Base-by-base conservation (phyloP, 2,329 filamentous ascomycete species). In the Escovopsis sp. region DNA sequence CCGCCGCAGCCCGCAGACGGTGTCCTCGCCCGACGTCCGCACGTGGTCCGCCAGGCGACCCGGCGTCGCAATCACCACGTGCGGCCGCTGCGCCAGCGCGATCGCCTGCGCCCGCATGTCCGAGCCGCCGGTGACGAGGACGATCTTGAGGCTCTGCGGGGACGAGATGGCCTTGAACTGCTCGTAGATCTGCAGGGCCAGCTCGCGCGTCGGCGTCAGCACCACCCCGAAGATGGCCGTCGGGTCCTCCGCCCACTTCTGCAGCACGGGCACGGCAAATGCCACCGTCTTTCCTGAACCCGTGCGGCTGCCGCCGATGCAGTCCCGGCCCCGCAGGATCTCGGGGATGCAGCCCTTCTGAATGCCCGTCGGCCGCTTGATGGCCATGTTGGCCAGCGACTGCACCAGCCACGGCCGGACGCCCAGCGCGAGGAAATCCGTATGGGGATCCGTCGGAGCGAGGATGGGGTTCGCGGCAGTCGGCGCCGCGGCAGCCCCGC, bases 231-330 rank as follows among this genome's bases (percentile, higher is more conserved):
- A 98, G 47, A 96, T 88, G 30, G 85, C 90, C 39, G 79, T 79
- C 1, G 90, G 90, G 60, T 98, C 87, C 51, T 86, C 72, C 2
- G 88, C 76, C 86, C 87, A 96, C 56, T 79, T 80, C 54, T 96
- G 88, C 43, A 98, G 63, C 40, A 98, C 93, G 1, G 90, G 90
- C 9, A 87, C 85, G 1, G 88, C 83, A 57, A 98, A 98, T 2
- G 90, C 87, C 30, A 96, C 78, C 4, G 90, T 98, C 63, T 98
- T 98, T 60, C 90, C 90, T 11, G 88, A 94, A 65, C 90, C 90
- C 0, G 90, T 98, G 42, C 86, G 72, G 51, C 84, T 93, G 27
- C 87, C 87, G 51, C 90, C 90, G 47, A 98, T 94, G 53, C 86
- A 94, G 59, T 98, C 87, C 47, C 82, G 72, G 5, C 90, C 90